Evolutionary conservation across 305 asterid species (phyloP).

Genomic region (Fraxinus dipetala): DNA sequence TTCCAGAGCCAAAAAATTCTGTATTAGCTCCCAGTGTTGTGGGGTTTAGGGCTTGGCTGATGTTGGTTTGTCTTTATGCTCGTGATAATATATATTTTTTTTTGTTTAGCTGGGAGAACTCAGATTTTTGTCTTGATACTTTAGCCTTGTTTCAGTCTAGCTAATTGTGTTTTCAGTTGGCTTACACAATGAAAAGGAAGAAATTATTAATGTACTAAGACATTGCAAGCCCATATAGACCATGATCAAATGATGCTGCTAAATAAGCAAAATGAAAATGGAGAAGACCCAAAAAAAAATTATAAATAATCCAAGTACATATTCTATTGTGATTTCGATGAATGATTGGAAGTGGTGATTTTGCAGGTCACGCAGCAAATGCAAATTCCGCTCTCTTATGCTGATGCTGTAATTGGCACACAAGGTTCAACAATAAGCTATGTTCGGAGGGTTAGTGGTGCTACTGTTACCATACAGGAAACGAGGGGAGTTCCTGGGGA

Average conservation of each 20-base stretch:
- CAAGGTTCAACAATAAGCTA: conserved; percentile 90
- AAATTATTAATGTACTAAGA: not conserved
- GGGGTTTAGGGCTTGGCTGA: not conserved
- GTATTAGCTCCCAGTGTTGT: not conserved
- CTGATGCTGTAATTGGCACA: conserved; percentile 94
- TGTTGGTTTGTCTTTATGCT: not conserved
- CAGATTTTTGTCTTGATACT: not conserved
- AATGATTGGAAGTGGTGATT: not conserved
- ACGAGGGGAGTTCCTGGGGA: conserved; percentile 86
- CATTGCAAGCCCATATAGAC: not conserved
- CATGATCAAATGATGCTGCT: not conserved
- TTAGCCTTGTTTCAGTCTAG: not conserved
- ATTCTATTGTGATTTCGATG: not conserved
- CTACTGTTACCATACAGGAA: conserved; percentile 93
- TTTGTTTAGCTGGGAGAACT: not conserved
- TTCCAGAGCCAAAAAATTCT: not conserved
- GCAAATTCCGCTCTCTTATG: conserved; percentile 84
- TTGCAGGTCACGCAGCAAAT: conserved; percentile 78
- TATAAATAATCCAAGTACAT: not conserved
- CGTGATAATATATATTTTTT: not conserved
- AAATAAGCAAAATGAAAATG: not conserved
- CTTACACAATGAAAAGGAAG: not conserved
- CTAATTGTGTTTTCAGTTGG: not conserved
- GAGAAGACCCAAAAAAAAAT: not conserved
- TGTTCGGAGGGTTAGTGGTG: conserved; percentile 87